Conservation (phyloP, 2,329 filamentous ascomycete genomes). For the Aspergillus glaucus region DNA sequence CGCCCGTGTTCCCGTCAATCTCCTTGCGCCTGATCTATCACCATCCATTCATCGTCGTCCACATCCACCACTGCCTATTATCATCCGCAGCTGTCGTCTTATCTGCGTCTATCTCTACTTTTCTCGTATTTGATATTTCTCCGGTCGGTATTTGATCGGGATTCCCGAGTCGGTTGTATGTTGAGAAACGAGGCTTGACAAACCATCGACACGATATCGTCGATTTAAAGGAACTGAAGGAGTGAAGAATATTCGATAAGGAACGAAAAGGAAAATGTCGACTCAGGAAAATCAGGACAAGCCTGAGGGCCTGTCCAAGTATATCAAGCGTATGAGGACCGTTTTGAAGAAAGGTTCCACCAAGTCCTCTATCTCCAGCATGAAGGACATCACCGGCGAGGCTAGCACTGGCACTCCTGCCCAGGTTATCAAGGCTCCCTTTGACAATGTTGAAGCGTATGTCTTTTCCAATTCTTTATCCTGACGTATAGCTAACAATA, state of each 20-base stretch:
- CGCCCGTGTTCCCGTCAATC: neutral
- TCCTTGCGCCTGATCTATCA: neutral
- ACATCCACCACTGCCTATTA: neutral
- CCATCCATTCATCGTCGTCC: neutral
- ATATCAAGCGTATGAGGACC: constrained; percentile 35
- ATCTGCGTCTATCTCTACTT: no score
- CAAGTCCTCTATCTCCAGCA: constrained; percentile 20
- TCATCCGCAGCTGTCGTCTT: neutral
- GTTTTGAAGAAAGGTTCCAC: constrained; percentile 27
- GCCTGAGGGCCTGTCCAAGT: constrained; percentile 32
- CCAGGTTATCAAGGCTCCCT: constrained; percentile 11
- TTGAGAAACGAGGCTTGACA: neutral
- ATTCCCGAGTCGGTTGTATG: neutral
- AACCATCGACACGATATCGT: neutral
- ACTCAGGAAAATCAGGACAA: constrained; percentile 17
- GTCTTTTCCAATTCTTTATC: neutral
- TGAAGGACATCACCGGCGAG: constrained; percentile 7
- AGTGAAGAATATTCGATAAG: no score
- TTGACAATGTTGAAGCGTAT: constrained; percentile 1
- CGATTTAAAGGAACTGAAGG: no score
- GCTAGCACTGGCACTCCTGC: neutral
- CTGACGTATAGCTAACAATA: no score
- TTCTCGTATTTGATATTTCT: neutral
- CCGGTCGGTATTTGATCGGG: neutral
- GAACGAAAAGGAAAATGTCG: constrained; percentile 16